Conservation (phyloP, 1,284 basidiomycete species). For the Pseudomicrostroma phylloplanum region DNA sequence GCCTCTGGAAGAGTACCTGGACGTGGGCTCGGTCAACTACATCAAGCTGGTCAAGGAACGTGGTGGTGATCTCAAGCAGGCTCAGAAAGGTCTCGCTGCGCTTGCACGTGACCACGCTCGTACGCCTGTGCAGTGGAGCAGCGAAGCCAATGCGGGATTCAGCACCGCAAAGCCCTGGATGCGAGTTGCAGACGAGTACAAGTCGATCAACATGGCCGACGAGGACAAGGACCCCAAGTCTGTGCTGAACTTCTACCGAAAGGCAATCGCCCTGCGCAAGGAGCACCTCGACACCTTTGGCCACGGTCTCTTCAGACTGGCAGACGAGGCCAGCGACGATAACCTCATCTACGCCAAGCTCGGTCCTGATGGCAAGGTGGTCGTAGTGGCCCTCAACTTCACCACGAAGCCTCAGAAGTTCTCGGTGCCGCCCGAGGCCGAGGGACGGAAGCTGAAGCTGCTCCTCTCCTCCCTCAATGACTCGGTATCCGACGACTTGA, state of each 20-base stretch:
- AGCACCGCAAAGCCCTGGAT: constrained; percentile 65
- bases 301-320: constrained; percentile 59
- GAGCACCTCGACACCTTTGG: constrained; percentile 57
- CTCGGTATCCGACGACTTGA: constrained; percentile 12
- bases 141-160: constrained; percentile 61
- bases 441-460: constrained; percentile 9
- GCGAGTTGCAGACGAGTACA: constrained; percentile 66
- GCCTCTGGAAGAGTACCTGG: constrained; percentile 68
- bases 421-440: constrained; percentile 16
- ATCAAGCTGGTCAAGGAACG: constrained; percentile 18
- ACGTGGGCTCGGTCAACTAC: constrained; percentile 52
- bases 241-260: constrained; percentile 62
- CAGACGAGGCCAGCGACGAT: constrained; percentile 55
- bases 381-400: constrained; percentile 33
- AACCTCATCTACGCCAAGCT: constrained; percentile 61
- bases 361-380: constrained; percentile 46
- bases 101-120: constrained; percentile 68
- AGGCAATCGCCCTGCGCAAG: constrained; percentile 58
- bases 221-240: constrained; percentile 57
- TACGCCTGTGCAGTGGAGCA: constrained; percentile 66
- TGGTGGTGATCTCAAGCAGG: constrained; percentile 51
- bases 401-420: constrained; percentile 16
- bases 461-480: constrained; percentile 13
- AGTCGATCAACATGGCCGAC: constrained; percentile 59
- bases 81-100: constrained; percentile 61